Percentiles rank a stretch among this genome's conserved stretches.
These are phyloP conservation scores for Inonotus obliquus DNA, from an alignment of 1,284 basidiomycete genomes.

Conservation along the genomic window DNA sequence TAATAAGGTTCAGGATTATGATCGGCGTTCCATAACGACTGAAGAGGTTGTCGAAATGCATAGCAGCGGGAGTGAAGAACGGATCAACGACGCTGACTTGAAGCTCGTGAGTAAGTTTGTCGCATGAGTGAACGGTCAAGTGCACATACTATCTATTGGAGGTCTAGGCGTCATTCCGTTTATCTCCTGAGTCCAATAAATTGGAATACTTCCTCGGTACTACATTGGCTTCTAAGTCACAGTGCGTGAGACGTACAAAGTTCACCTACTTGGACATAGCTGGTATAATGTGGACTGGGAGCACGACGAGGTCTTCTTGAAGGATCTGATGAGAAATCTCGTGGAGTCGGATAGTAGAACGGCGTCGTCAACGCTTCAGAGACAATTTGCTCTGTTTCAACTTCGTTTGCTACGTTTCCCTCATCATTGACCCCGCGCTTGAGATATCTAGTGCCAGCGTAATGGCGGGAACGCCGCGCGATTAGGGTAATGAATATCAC, in stretches of 20 bases:
- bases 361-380: slow-evolving; percentile 91
- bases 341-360: slow-evolving; percentile 66
- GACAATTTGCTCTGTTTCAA: slow-evolving; percentile 98
- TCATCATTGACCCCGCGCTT: slow-evolving; percentile 94
- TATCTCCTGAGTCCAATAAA: slow-evolving; percentile 95
- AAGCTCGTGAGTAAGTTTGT: not conserved
- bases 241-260: not conserved
- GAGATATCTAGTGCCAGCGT: slow-evolving; percentile 93
- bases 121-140: slow-evolving; percentile 1
- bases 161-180: slow-evolving; percentile 89
- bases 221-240: slow-evolving; percentile 29
- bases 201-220: slow-evolving; percentile 93
- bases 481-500: slow-evolving; percentile 93
- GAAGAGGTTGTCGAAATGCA: slow-evolving; percentile 93
- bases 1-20: slow-evolving; percentile 95
- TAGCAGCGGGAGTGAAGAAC: slow-evolving; percentile 89
- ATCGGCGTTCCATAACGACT: slow-evolving; percentile 88
- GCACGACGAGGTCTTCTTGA: slow-evolving; percentile 33
- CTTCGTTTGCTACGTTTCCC: slow-evolving; percentile 99
- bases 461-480: slow-evolving; percentile 90
- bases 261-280: slow-evolving; percentile 76
- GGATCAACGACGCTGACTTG: slow-evolving; percentile 93
- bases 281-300: slow-evolving; percentile 85
- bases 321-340: slow-evolving; percentile 27
- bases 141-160: slow-evolving; percentile 84